A percentile compares a stretch with the other conserved stretches of the same genome.
Evolutionary conservation across 2,329 filamentous ascomycete genomes (phyloP).

Genomic region (Hortaea sp.): DNA sequence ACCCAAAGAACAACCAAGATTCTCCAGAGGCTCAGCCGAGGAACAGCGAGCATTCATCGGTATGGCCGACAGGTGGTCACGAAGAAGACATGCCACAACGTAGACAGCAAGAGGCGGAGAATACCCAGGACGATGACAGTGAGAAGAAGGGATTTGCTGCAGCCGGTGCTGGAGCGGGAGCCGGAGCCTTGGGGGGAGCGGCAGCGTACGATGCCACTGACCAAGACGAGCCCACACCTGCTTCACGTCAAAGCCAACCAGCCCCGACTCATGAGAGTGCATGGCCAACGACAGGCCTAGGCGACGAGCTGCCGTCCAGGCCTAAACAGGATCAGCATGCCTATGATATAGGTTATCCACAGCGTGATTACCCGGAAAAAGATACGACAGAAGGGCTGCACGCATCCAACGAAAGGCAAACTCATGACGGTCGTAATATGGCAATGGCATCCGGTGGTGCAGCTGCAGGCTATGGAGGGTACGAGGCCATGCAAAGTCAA

Average conservation of each 20-base stretch:
- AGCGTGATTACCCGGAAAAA: too few species aligned
- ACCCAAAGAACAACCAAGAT: neutral
- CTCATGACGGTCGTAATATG: slow-evolving; percentile 22
- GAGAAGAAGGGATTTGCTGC: slow-evolving; percentile 21
- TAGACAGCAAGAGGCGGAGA: neutral
- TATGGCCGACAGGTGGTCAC: neutral
- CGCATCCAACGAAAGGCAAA: neutral
- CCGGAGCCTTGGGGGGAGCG: slow-evolving; percentile 23
- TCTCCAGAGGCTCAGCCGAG: neutral
- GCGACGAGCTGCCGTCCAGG: too few species aligned
- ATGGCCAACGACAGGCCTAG: too few species aligned
- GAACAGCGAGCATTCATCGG: neutral
- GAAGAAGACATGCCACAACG: neutral
- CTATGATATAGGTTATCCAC: too few species aligned
- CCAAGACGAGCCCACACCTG: neutral
- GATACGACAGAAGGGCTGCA: too few species aligned
- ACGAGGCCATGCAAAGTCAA: slow-evolving; percentile 9
- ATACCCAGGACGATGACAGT: slow-evolving; percentile 10
- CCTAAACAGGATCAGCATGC: too few species aligned
- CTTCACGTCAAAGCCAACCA: neutral
- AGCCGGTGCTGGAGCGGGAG: slow-evolving; percentile 22
- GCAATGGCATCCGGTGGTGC: slow-evolving; percentile 23
- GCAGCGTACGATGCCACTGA: neutral
- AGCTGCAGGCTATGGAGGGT: slow-evolving; percentile 16
- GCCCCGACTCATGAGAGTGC: too few species aligned